phyloP scores from a whole-genome alignment of 257 asterid species.

The Nicotiana sylvestris region DNA sequence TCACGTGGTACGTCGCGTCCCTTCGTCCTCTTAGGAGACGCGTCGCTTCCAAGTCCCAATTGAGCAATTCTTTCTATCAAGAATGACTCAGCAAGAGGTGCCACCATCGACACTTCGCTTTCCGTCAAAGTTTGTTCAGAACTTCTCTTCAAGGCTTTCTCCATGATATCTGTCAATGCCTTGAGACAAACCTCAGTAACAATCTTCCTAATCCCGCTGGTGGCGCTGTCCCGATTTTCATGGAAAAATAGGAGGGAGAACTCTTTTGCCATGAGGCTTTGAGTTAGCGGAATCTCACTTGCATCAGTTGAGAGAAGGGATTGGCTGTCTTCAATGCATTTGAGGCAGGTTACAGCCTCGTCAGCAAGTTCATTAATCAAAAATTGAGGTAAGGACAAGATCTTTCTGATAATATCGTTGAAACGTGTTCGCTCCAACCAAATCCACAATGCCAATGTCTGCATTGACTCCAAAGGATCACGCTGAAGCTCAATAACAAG shows the following conservation, averaged over 20 bases:
- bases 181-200: constrained; percentile 28
- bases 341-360: constrained; percentile 53
- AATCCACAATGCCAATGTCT: constrained; percentile 51
- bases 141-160: constrained; percentile 25
- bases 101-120: not conserved
- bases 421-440: constrained; percentile 46
- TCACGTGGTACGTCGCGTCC: constrained; percentile 10
- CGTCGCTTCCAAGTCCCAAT: constrained; percentile 8
- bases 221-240: constrained; percentile 15
- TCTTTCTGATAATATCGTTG: constrained; percentile 21
- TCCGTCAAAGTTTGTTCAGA: not conserved
- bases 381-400: constrained; percentile 27
- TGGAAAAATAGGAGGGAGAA: constrained; percentile 32
- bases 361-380: constrained; percentile 39
- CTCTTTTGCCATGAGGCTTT: constrained; percentile 17
- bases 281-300: constrained; percentile 41
- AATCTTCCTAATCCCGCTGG: constrained; percentile 19
- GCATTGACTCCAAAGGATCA: constrained; percentile 44
- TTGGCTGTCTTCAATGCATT: constrained; percentile 18
- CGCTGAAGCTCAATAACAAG: constrained; percentile 47
- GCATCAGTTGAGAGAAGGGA: constrained; percentile 7
- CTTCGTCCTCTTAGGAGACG: not conserved
- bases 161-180: constrained; percentile 41
- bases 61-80: constrained; percentile 16
- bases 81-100: constrained; percentile 11